A percentile compares a stretch with the other conserved stretches of the same genome.
Conservation (phyloP, 441 rosid species). For the Hura crepitans region DNA sequence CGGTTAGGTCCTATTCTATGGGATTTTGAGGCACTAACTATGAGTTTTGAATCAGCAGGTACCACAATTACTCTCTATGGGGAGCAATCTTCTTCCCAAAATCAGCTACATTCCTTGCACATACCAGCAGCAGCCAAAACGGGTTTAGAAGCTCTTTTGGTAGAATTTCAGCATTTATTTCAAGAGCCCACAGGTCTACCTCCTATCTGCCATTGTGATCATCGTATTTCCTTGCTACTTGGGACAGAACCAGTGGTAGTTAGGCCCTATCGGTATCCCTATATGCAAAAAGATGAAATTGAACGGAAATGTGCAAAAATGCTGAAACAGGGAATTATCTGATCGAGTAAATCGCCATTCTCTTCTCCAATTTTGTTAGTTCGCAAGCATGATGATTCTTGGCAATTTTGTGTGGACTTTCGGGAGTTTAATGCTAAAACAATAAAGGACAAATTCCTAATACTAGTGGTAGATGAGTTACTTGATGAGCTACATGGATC, state of each 20-base stretch:
- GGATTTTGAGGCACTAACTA: not conserved
- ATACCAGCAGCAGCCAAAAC: too few species aligned
- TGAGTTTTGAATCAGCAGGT: not conserved
- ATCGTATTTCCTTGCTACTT: not conserved
- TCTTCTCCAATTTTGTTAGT: not conserved
- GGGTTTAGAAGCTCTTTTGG: too few species aligned
- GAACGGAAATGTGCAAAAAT: not conserved
- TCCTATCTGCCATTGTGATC: not conserved
- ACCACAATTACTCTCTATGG: rapidly evolving
- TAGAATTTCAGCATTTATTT: too few species aligned
- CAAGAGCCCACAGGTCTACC: too few species aligned
- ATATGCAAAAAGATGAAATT: not conserved
- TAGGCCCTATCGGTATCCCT: not conserved
- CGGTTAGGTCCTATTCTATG: not conserved
- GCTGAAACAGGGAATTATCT: not conserved
- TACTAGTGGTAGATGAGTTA: too few species aligned
- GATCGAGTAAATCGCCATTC: not conserved
- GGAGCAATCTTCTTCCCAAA: too few species aligned
- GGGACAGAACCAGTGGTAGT: not conserved
- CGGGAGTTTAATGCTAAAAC: too few species aligned
- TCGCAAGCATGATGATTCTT: not conserved
- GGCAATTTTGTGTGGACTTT: not conserved
- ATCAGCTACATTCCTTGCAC: too few species aligned
- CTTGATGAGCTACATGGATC: too few species aligned
- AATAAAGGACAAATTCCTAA: too few species aligned